These are phyloP conservation scores for Clavariopsis aquatica DNA, from an alignment of 495 filamentous ascomycete species.

Conservation along the genomic window DNA sequence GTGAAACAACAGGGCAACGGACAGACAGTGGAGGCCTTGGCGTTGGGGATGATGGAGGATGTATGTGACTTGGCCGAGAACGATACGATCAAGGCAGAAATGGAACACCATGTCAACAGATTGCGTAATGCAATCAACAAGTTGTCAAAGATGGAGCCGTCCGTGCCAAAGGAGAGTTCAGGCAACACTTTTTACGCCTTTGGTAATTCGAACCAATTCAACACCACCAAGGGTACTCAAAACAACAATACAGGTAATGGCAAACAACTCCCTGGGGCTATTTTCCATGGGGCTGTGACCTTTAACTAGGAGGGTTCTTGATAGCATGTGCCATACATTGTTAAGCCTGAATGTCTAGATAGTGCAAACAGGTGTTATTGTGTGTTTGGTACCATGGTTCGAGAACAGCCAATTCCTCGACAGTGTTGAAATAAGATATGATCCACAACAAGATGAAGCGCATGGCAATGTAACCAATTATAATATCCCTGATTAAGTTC, in stretches of 20 bases:
- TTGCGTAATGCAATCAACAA: constrained; percentile 8
- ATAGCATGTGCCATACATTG: not conserved
- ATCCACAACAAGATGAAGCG: not conserved
- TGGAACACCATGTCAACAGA: not conserved
- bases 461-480: not conserved
- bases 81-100: not conserved
- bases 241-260: constrained; percentile 3
- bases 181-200: not conserved
- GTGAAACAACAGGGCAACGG: not conserved
- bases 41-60: constrained; percentile 6
- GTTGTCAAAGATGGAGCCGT: constrained; percentile 3
- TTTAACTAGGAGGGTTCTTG: not conserved
- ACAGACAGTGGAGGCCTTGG: constrained; percentile 1
- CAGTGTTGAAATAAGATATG: not conserved
- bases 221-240: not conserved
- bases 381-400: not conserved
- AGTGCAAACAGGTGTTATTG: not conserved
- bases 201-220: not conserved
- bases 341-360: not conserved
- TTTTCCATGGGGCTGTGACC: not conserved
- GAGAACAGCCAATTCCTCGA: not conserved
- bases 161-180: not conserved
- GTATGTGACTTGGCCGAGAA: constrained; percentile 7
- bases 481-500: not conserved
- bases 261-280: not conserved